phyloP scores from a whole-genome alignment of 345 rosid genomes.

The Dipteronia dyeriana region DNA sequence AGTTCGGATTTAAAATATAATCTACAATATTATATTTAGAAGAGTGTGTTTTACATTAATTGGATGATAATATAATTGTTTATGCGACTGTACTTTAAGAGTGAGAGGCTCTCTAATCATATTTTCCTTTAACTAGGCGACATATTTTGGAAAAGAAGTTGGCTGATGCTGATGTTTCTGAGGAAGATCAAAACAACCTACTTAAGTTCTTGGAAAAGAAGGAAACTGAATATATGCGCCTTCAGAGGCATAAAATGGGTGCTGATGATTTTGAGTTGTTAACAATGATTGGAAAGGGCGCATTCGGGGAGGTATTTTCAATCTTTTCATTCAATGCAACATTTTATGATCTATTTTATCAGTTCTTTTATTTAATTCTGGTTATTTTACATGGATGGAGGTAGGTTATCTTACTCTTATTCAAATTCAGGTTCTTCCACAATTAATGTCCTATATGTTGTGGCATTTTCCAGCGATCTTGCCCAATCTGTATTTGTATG shows the following conservation, averaged over 20 bases:
- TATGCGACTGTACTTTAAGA: not conserved
- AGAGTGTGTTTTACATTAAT: not conserved
- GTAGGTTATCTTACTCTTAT: not conserved
- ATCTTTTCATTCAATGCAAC: not conserved
- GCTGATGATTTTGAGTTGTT: constrained; percentile 87
- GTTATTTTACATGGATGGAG: not conserved
- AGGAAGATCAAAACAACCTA: constrained; percentile 92
- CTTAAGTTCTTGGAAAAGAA: constrained; percentile 90
- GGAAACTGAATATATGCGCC: constrained; percentile 97
- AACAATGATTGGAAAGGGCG: constrained; percentile 87
- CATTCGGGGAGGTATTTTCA: constrained; percentile 74
- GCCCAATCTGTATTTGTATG: not conserved
- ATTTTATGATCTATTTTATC: constrained; percentile 7
- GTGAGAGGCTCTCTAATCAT: not conserved
- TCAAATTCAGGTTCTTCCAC: not conserved
- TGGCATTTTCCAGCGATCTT: not conserved
- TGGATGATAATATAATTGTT: not conserved
- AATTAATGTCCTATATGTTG: not conserved
- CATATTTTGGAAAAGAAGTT: constrained; percentile 75
- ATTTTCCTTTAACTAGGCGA: constrained; percentile 44
- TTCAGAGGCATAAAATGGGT: constrained; percentile 93
- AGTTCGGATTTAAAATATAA: not conserved
- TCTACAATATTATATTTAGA: not conserved
- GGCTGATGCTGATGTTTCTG: constrained; percentile 94
- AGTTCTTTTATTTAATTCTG: not conserved